Percentiles rank a stretch among this genome's conserved stretches.
Evolutionary conservation across 2,329 filamentous ascomycete species (phyloP).

Genomic region (Fusarium floridanum): DNA sequence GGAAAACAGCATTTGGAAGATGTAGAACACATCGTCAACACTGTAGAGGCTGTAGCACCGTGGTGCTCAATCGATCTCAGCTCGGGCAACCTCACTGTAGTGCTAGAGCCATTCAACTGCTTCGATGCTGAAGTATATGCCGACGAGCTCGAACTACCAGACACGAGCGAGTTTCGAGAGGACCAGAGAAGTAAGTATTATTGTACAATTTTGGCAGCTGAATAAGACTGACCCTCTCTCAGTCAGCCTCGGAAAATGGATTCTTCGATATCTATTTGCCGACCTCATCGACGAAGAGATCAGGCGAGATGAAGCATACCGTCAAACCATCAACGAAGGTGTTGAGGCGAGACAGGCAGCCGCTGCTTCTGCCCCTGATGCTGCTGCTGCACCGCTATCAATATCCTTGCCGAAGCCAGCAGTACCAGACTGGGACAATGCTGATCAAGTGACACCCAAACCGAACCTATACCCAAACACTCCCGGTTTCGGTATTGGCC

Average conservation of each 20-base stretch:
- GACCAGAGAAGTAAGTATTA: slow-evolving; percentile 85
- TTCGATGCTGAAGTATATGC: slow-evolving; percentile 98
- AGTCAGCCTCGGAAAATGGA: slow-evolving; percentile 98
- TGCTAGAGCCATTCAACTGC: slow-evolving; percentile 93
- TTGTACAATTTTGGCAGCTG: too few species aligned
- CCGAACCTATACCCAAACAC: slow-evolving; percentile 77
- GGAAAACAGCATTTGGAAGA: slow-evolving; percentile 95
- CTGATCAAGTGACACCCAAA: slow-evolving; percentile 68
- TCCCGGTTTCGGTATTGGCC: slow-evolving; percentile 82
- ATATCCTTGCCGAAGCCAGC: slow-evolving; percentile 61
- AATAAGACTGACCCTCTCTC: slow-evolving; percentile 41
- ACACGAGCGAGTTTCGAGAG: slow-evolving; percentile 85
- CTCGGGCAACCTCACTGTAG: slow-evolving; percentile 90
- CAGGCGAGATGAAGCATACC: slow-evolving; percentile 79
- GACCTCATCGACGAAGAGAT: slow-evolving; percentile 93
- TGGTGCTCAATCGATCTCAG: slow-evolving; percentile 97
- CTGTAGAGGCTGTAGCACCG: slow-evolving; percentile 87
- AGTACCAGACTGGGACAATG: slow-evolving; percentile 54
- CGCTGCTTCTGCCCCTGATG: slow-evolving; percentile 56
- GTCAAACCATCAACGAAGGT: slow-evolving; percentile 75
- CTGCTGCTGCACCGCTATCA: slow-evolving; percentile 72
- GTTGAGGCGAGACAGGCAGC: slow-evolving; percentile 69
- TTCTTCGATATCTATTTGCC: slow-evolving; percentile 91
- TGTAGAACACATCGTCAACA: slow-evolving; percentile 88
- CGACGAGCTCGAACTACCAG: slow-evolving; percentile 83